Conservation (phyloP, 805 yeast species). For the Nakazawaea wyomingensis region DNA sequence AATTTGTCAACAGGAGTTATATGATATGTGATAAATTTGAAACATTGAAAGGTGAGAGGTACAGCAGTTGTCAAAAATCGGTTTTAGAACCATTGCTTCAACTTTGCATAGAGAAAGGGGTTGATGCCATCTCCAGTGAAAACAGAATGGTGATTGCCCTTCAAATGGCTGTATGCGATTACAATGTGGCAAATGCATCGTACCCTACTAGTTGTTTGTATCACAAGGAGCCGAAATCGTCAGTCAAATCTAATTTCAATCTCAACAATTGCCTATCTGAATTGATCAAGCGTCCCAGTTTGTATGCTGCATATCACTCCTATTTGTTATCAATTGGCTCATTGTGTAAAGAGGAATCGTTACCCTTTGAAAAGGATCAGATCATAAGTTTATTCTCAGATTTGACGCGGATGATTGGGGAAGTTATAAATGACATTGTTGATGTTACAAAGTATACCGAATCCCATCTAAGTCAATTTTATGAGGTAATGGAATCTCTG, state of each 20-base stretch:
- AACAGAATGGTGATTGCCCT: not conserved
- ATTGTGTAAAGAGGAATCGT: slow-evolving; percentile 3
- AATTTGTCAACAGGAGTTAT: not conserved
- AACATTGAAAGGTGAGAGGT: not conserved
- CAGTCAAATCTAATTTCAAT: not conserved
- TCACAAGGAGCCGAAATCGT: too few relatives aligned
- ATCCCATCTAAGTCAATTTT: not conserved
- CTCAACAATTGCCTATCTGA: not conserved
- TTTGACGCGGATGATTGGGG: not conserved
- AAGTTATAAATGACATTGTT: not conserved
- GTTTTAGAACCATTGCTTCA: not conserved
- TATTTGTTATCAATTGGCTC: not conserved
- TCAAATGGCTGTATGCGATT: slow-evolving; percentile 6
- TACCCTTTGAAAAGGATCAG: slow-evolving; percentile 6
- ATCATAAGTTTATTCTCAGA: not conserved
- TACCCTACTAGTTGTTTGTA: not conserved
- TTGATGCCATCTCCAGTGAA: not conserved
- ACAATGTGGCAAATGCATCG: not conserved
- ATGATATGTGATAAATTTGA: not conserved
- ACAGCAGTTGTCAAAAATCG: slow-evolving; percentile 1
- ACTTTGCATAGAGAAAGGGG: not conserved
- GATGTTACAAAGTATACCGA: not conserved
- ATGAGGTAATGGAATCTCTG: not conserved
- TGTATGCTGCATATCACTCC: slow-evolving; percentile 4
- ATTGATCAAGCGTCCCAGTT: slow-evolving; percentile 4